These are phyloP conservation scores for Clitopilus passeckerianus DNA, from an alignment of 768 basidiomycete species.

Conservation along the genomic window DNA sequence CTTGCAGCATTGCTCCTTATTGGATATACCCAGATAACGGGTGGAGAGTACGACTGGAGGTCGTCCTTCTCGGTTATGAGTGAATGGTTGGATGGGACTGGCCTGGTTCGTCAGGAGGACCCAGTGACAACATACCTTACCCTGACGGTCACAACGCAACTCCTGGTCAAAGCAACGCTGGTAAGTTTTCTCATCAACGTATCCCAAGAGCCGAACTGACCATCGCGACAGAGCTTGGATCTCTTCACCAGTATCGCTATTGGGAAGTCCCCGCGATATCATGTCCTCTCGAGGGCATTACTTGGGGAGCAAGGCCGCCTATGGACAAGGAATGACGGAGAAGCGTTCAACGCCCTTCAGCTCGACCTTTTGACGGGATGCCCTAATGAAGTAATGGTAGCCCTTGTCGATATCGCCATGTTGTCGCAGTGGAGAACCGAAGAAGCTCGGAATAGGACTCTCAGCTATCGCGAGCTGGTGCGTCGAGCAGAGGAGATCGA, in stretches of 20 bases:
- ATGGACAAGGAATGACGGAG: slow-evolving; percentile 32
- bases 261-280: slow-evolving; percentile 58
- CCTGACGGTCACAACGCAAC: slow-evolving; percentile 48
- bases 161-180: slow-evolving; percentile 67
- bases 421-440: slow-evolving; percentile 72
- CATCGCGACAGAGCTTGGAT: slow-evolving; percentile 62
- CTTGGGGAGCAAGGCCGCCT: slow-evolving; percentile 48
- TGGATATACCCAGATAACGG: slow-evolving; percentile 66
- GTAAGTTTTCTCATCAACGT: slow-evolving; percentile 37
- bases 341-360: slow-evolving; percentile 38
- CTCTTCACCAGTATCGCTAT: slow-evolving; percentile 64
- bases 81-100: slow-evolving; percentile 72
- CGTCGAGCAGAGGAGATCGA: slow-evolving; percentile 71
- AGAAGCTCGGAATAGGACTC: slow-evolving; percentile 56
- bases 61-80: slow-evolving; percentile 63
- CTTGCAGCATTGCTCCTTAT: slow-evolving; percentile 77
- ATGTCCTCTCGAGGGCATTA: slow-evolving; percentile 61
- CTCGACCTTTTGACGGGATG: slow-evolving; percentile 74
- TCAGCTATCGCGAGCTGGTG: slow-evolving; percentile 74
- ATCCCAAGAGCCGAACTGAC: slow-evolving; percentile 10
- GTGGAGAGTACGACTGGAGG: slow-evolving; percentile 67
- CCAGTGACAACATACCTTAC: slow-evolving; percentile 52
- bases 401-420: slow-evolving; percentile 67
- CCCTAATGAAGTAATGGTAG: slow-evolving; percentile 73
- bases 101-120: slow-evolving; percentile 59